These are phyloP conservation scores for Geum urbanum DNA, from an alignment of 306 rosid species.

Conservation along the genomic window DNA sequence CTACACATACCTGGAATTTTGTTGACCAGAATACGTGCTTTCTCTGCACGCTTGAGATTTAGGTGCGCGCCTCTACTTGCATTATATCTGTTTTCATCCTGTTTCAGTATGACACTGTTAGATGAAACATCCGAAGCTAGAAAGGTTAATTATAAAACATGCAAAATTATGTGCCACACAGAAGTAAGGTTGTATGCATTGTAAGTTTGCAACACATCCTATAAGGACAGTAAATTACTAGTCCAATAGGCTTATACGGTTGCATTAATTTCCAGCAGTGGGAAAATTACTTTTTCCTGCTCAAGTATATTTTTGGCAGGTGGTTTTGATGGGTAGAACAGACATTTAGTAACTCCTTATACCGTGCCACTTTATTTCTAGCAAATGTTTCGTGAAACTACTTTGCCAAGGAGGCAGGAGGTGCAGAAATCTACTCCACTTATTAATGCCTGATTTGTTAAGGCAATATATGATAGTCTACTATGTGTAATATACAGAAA, in stretches of 20 bases:
- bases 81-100: slow-evolving; percentile 99
- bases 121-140: neutral
- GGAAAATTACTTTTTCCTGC: neutral
- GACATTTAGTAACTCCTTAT: neutral
- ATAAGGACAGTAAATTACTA: neutral
- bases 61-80: slow-evolving; percentile 99
- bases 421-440: neutral
- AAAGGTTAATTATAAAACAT: neutral
- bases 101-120: slow-evolving; percentile 35
- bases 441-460: neutral
- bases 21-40: slow-evolving; percentile 90
- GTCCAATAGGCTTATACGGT: neutral
- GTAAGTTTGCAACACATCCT: neutral
- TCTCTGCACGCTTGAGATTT: slow-evolving; percentile 98
- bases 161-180: slow-evolving; percentile 5
- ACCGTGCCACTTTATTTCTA: neutral
- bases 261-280: neutral
- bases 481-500: neutral
- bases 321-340: neutral
- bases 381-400: neutral
- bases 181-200: neutral
- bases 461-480: neutral
- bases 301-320: slow-evolving; percentile 6
- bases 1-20: slow-evolving; percentile 75
- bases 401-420: neutral